phyloP scores from a whole-genome alignment of 306 rosid species.

The Albizia julibrissin region DNA sequence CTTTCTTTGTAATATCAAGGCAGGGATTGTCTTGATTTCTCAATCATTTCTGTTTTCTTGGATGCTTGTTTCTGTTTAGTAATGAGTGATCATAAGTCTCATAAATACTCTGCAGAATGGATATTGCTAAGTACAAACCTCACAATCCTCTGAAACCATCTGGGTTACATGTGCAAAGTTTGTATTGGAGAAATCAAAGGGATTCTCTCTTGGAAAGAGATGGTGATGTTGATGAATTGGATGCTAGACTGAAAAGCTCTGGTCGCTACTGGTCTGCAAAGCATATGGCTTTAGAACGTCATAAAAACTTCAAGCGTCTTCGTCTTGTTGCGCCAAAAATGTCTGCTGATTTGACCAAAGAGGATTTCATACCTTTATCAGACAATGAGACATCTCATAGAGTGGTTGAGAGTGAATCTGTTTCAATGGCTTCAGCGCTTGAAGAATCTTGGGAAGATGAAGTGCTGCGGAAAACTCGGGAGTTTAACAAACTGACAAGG shows the following conservation, averaged over 20 bases:
- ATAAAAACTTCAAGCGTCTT: slow-evolving; percentile 75
- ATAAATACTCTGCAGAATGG: slow-evolving; percentile 72
- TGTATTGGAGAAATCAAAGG: slow-evolving; percentile 49
- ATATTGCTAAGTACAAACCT: slow-evolving; percentile 79
- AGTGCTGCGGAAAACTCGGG: slow-evolving; percentile 76
- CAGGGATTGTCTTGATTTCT: too few relatives aligned
- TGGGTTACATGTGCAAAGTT: slow-evolving; percentile 42
- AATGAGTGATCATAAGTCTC: slow-evolving; percentile 29
- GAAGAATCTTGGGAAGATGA: slow-evolving; percentile 99
- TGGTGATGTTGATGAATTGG: slow-evolving; percentile 71
- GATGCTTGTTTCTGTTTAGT: slow-evolving; percentile 5
- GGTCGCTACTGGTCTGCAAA: slow-evolving; percentile 96
- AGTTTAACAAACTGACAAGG: slow-evolving; percentile 80
- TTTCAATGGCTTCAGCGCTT: slow-evolving; percentile 38
- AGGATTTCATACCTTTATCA: slow-evolving; percentile 72
- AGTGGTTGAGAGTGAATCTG: slow-evolving; percentile 36
- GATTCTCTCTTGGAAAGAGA: slow-evolving; percentile 65
- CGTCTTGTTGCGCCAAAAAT: slow-evolving; percentile 57
- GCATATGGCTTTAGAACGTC: slow-evolving; percentile 78
- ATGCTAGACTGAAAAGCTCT: slow-evolving; percentile 64
- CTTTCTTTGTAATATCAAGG: not conserved
- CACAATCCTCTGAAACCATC: slow-evolving; percentile 45
- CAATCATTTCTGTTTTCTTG: not conserved
- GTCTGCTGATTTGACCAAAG: slow-evolving; percentile 34
- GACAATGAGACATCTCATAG: slow-evolving; percentile 51